Evolutionary conservation across 2,329 filamentous ascomycete species (phyloP).

Genomic region (Cordyceps cicadae): DNA sequence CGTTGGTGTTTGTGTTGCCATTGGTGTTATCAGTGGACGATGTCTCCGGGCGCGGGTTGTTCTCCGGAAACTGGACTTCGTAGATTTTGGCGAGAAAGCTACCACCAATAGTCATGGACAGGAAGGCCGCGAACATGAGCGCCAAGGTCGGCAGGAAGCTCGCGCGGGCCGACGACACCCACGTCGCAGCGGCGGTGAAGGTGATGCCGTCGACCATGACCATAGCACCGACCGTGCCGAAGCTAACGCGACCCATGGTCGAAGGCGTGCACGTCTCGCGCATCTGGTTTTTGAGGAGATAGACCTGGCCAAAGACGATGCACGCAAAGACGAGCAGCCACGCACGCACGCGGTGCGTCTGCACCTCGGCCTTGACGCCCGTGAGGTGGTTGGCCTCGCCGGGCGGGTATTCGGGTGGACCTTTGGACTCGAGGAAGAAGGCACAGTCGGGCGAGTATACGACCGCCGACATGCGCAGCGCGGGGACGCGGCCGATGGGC

Average conservation of each 20-base stretch:
- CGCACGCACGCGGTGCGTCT: slow-evolving; percentile 47
- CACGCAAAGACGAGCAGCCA: slow-evolving; percentile 50
- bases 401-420: slow-evolving; percentile 46
- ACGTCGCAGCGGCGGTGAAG: slow-evolving; percentile 47
- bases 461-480: slow-evolving; percentile 53
- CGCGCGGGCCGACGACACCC: slow-evolving; percentile 46
- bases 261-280: slow-evolving; percentile 60
- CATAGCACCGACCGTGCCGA: slow-evolving; percentile 54
- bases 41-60: slow-evolving; percentile 40
- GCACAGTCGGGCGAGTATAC: slow-evolving; percentile 62
- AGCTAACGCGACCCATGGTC: slow-evolving; percentile 57
- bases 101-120: slow-evolving; percentile 49
- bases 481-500: slow-evolving; percentile 45
- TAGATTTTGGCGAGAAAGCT: slow-evolving; percentile 53
- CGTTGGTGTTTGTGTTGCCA: slow-evolving; percentile 22
- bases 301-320: slow-evolving; percentile 53
- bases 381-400: slow-evolving; percentile 46
- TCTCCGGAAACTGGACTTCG: slow-evolving; percentile 47
- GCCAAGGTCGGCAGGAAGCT: slow-evolving; percentile 50
- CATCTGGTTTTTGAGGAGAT: slow-evolving; percentile 56
- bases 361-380: slow-evolving; percentile 54
- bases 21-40: neutral
- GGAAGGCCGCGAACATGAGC: slow-evolving; percentile 41
- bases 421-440: slow-evolving; percentile 58
- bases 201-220: slow-evolving; percentile 53